phyloP scores from a whole-genome alignment of 2,329 filamentous ascomycete species.

The Aquanectria penicillioides region DNA sequence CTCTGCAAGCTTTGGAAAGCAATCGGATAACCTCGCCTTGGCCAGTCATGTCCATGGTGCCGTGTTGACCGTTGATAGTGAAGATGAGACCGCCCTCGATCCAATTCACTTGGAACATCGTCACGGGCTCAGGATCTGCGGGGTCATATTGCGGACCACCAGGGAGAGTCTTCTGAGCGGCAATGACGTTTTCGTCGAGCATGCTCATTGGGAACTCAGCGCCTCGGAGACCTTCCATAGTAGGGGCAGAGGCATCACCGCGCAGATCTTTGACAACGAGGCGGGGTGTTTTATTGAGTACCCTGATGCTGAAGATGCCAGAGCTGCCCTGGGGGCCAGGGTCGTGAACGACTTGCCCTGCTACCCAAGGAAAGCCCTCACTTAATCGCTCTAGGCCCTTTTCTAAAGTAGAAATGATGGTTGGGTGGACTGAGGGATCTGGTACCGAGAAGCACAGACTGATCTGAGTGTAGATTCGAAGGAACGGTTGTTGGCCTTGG shows the following conservation, averaged over 20 bases:
- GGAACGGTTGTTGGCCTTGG: constrained; percentile 52
- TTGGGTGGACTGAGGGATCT: constrained; percentile 30
- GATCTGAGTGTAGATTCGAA: constrained; percentile 59
- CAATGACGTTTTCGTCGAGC: constrained; percentile 57
- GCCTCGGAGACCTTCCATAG: constrained; percentile 49
- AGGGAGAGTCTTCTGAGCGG: constrained; percentile 53
- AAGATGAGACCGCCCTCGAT: constrained; percentile 61
- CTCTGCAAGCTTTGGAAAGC: constrained; percentile 59
- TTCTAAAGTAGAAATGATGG: constrained; percentile 45
- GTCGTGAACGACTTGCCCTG: constrained; percentile 53
- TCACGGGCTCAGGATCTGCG: constrained; percentile 47
- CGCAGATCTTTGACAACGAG: constrained; percentile 57
- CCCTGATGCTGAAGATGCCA: constrained; percentile 52
- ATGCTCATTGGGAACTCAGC: constrained; percentile 57
- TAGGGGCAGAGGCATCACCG: constrained; percentile 46
- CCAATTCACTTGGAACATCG: constrained; percentile 60
- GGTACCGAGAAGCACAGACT: constrained; percentile 50
- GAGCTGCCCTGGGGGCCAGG: constrained; percentile 40
- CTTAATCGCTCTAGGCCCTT: constrained; percentile 52
- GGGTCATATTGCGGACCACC: constrained; percentile 35
- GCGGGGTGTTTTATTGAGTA: constrained; percentile 42
- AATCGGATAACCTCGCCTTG: constrained; percentile 57
- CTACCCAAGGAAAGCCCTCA: constrained; percentile 56
- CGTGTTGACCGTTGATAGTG: constrained; percentile 59
- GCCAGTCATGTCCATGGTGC: constrained; percentile 61